Base-by-base conservation (phyloP, 164 flowering plant species). In the Magnolia changhungtana region DNA sequence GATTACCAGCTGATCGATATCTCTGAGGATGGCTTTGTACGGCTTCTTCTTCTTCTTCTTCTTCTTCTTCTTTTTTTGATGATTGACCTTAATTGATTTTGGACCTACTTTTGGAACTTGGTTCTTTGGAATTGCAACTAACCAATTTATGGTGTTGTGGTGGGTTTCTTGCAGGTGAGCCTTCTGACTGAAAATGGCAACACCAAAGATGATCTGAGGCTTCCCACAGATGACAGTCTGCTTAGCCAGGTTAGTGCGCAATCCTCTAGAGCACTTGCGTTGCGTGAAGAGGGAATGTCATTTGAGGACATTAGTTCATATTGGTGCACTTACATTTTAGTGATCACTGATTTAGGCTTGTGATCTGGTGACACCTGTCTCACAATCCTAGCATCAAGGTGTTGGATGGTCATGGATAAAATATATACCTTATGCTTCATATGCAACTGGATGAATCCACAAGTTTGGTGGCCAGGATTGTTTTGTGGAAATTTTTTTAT, bases 1-100 rank as follows among this genome's bases (percentile, higher is more conserved):
- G 90, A 86, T 69, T 88, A 83, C 68, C 92, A 89, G 82, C 85
- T 89, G 67, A 85, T 89, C 81, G 92, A 89, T 68, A 87, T 89
- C 14, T 81, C 88, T 67, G 90, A 88, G 72, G 90, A 88, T 81
- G 89, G 90, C 24, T 86, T 88, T 78, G 88, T 86, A 77, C 71
- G 85, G 75, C 24, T 8, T 13, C 1, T 50, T 75, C 50, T 9
- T 9, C n/a, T 9, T 68, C 50, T 9, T 9, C n/a, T 9, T 68
- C 24, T 8, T 13, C 1, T 50, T 75, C 50, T 9, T 9, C n/a
- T 9, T 68, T 71, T 27, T 27, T 27, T 27, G 29, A 27, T 27
- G 29, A 4, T n/a, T 52, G 59, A 19, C 45, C 55, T 7, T 1
- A 50, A 49, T 50, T 18, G n/a, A 70, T 45, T 29, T 69, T 7